Base-by-base conservation (phyloP, 2,329 filamentous ascomycete genomes). In the Ophiostoma triangulosporum region DNA sequence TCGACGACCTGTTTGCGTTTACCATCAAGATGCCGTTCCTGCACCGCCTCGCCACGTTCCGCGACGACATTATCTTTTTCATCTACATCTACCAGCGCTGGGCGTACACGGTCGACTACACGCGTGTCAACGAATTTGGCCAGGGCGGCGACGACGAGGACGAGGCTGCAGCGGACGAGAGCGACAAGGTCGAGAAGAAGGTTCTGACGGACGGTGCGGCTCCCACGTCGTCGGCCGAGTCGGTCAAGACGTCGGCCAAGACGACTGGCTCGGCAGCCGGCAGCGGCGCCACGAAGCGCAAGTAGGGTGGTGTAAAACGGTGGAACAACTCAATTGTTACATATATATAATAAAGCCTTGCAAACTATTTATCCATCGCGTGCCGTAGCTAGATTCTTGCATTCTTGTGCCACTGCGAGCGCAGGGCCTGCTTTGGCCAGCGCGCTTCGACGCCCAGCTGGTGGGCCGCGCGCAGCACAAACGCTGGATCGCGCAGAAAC, bases 11-110 rank as follows among this genome's bases (percentile, higher is more conserved):
- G 31, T 98, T 98, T 65, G 93, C 93, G 2, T 98, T 97, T 64
- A 98, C 93, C 36, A 96, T 98, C 73, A 97, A 97, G 73, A 98
- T 98, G 93, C 93, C 93, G 0, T 81, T 90, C 58, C 75, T 98
- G 51, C 93, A 98, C 69, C 81, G 93, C 15, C 74, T 98, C 50
- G 89, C 93, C 0, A 97, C 93, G 0, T 77, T 98, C 58, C 78
- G 93, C 57, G 93, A 98, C 66, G 93, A 98, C 64, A 76, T 98
- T 60, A 97, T 98, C 65, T 98, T 98, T 76, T 98, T 98, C 66
- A 77, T 98, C 56, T 98, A 96, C 71, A 62, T 98, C 4, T 98
- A 98, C 70, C 93, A 98, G 72, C 80, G 84, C 57, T 98, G 82
- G 78, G 84, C 84, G 53, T 98, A 98, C 74, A 88, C 84, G 70